Percentiles rank a stretch among this genome's conserved stretches.
These are phyloP conservation scores for Starmerella etchellsii DNA, from an alignment of 805 yeast genomes.

Conservation along the genomic window DNA sequence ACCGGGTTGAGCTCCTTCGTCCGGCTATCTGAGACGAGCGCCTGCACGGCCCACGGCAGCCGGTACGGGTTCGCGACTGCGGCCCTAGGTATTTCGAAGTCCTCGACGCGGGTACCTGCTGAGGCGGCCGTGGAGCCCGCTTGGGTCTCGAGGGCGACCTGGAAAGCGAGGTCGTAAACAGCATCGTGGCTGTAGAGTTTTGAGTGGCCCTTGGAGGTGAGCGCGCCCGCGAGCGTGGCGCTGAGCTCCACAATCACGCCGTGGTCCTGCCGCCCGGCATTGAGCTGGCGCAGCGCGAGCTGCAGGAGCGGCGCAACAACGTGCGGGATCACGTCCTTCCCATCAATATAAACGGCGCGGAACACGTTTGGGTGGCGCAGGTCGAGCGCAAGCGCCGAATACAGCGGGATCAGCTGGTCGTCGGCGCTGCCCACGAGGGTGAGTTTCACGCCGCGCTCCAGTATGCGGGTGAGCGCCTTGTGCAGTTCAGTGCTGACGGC, in stretches of 20 bases:
- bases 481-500: slow-evolving; percentile 58
- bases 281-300: slow-evolving; percentile 59
- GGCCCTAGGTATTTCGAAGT: slow-evolving; percentile 41
- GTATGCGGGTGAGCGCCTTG: slow-evolving; percentile 50
- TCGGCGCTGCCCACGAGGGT: slow-evolving; percentile 80
- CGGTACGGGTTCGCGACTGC: slow-evolving; percentile 59
- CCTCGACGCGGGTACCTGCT: slow-evolving; percentile 24
- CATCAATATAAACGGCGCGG: slow-evolving; percentile 81
- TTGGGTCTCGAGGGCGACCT: slow-evolving; percentile 46
- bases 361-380: slow-evolving; percentile 79
- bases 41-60: slow-evolving; percentile 87
- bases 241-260: slow-evolving; percentile 79
- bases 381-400: slow-evolving; percentile 74
- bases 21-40: slow-evolving; percentile 52
- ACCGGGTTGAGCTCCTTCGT: slow-evolving; percentile 27
- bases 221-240: slow-evolving; percentile 66
- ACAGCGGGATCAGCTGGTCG: slow-evolving; percentile 88
- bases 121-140: slow-evolving; percentile 38
- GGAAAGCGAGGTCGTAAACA: slow-evolving; percentile 70
- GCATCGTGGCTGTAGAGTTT: slow-evolving; percentile 70
- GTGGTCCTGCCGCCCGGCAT: slow-evolving; percentile 71
- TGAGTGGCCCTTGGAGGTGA: slow-evolving; percentile 94
- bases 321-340: slow-evolving; percentile 60
- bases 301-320: slow-evolving; percentile 66
- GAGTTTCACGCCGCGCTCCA: slow-evolving; percentile 60